Percentiles rank a stretch among this genome's conserved stretches.
Conservation (phyloP, 2,329 filamentous ascomycete species). For the Cadophora luteo-olivacea region DNA sequence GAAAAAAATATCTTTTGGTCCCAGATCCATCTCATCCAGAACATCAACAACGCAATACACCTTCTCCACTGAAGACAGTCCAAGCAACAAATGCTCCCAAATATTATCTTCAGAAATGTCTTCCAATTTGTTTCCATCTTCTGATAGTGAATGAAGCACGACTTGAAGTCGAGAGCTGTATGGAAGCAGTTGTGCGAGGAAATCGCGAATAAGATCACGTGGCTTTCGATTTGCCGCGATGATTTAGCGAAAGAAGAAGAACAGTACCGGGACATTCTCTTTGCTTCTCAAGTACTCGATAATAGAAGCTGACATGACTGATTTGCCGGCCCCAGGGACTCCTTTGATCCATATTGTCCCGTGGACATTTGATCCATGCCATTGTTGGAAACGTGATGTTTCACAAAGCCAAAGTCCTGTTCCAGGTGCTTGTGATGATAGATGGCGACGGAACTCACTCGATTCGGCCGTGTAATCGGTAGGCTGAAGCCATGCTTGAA, state of each 20-base stretch:
- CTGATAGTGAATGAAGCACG: slow-evolving; percentile 21
- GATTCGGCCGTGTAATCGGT: slow-evolving; percentile 32
- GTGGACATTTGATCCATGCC: slow-evolving; percentile 37
- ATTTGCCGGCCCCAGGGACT: slow-evolving; percentile 53
- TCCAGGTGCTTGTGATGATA: slow-evolving; percentile 28
- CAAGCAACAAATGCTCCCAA: neutral
- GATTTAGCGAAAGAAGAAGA: slow-evolving; percentile 49
- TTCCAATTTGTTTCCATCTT: neutral
- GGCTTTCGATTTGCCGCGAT: slow-evolving; percentile 43
- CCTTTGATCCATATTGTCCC: slow-evolving; percentile 55
- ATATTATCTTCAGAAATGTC: neutral
- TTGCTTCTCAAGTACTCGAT: slow-evolving; percentile 24
- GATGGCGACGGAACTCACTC: slow-evolving; percentile 35
- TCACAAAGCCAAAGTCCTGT: slow-evolving; percentile 36
- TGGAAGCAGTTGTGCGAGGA: slow-evolving; percentile 42
- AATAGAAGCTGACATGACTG: slow-evolving; percentile 45
- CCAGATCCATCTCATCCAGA: slow-evolving; percentile 11
- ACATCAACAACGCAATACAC: slow-evolving; percentile 5
- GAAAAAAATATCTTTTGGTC: neutral
- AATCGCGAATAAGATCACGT: slow-evolving; percentile 42
- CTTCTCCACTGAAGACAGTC: neutral
- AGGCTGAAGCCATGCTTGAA: slow-evolving; percentile 32
- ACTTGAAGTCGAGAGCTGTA: slow-evolving; percentile 40
- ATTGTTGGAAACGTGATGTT: slow-evolving; percentile 30
- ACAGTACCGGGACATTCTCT: slow-evolving; percentile 42